A percentile compares a stretch with the other conserved stretches of the same genome.
These are phyloP conservation scores for Aspergillus bombycis DNA, from an alignment of 2,329 filamentous ascomycete genomes.

Conservation along the genomic window DNA sequence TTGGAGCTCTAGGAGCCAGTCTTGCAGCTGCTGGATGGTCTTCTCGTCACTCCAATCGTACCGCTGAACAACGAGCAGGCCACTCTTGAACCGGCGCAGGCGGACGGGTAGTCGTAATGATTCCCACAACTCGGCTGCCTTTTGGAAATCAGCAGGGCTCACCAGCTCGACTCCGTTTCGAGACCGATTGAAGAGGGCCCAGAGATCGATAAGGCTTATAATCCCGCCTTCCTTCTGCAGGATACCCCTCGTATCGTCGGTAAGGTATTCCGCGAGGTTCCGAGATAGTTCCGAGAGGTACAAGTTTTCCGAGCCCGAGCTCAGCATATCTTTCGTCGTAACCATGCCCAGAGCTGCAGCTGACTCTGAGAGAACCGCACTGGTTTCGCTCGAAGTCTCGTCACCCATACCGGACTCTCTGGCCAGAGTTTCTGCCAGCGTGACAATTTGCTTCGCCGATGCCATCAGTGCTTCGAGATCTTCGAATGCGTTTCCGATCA, in stretches of 20 bases:
- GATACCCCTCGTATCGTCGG: constrained; percentile 79
- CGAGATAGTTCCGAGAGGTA: constrained; percentile 87
- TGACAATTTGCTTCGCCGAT: constrained; percentile 93
- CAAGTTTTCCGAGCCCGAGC: constrained; percentile 76
- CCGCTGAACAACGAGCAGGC: constrained; percentile 90
- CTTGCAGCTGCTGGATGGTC: constrained; percentile 74
- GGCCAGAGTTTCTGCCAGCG: constrained; percentile 85
- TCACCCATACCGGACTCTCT: constrained; percentile 64
- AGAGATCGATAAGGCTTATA: constrained; percentile 85
- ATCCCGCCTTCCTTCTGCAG: constrained; percentile 82
- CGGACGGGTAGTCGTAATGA: constrained; percentile 83
- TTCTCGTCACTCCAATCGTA: constrained; percentile 88
- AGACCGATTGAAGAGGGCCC: constrained; percentile 92
- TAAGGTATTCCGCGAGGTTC: constrained; percentile 85
- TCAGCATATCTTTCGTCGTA: constrained; percentile 94
- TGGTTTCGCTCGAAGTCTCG: constrained; percentile 69
- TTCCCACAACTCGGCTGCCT: constrained; percentile 86
- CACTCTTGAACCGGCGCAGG: constrained; percentile 85
- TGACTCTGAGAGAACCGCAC: constrained; percentile 76
- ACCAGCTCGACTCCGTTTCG: constrained; percentile 93
- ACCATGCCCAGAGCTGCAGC: constrained; percentile 81
- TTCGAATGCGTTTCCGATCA: constrained; percentile 93
- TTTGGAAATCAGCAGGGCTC: constrained; percentile 87
- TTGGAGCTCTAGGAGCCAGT: constrained; percentile 77
- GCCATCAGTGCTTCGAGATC: constrained; percentile 97